Evolutionary conservation across 257 asterid species (phyloP), one percentile per base, ranked within the genome.

Genomic region (Scutellaria baicalensis): DNA sequence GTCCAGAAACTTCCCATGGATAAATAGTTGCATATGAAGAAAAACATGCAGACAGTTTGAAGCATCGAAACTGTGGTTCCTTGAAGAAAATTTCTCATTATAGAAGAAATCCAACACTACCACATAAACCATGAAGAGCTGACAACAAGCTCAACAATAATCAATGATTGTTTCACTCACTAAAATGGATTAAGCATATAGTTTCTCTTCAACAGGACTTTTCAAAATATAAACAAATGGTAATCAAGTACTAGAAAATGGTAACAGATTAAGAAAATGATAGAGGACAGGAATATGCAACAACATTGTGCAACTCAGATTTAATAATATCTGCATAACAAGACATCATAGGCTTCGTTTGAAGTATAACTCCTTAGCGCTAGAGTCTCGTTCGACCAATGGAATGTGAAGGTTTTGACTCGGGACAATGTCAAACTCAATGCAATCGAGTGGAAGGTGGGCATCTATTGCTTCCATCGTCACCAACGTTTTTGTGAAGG

Each of bases 401-500:
- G n/a, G n/a, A n/a, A n/a, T n/a, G n/a, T n/a, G n/a, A n/a, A n/a
- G n/a, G 67, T 84, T 90, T 77, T 80, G 88, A 75, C 84, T 80
- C 1, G 95, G 95, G 49, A 78, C 75, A 69, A 86, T 81, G 77
- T 80, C 90, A 54, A 94, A 89, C 78, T 94, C 97, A 16, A 90
- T 80, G 81, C 68, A 84, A 77, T 85, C 96, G 57, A 89, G 83
- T 8, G 78, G 79, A 39, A 57, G 65, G 49, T 69, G 66, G 66
- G 90, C 79, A 66, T 79, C 89, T 17, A 84, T 73, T 7, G 62
- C 81, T 52, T 83, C 90, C 98, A 94, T 91, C 73, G 59, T 75
- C 73, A 57, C 81, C 69, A 38, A 36, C 52, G 50, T 57, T 65
- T 70, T 62, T 69, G 71, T 51, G 35, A 54, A 54, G 64, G 71